Evolutionary conservation across 306 rosid genomes (phyloP).

Genomic region (Vigna mungo): DNA sequence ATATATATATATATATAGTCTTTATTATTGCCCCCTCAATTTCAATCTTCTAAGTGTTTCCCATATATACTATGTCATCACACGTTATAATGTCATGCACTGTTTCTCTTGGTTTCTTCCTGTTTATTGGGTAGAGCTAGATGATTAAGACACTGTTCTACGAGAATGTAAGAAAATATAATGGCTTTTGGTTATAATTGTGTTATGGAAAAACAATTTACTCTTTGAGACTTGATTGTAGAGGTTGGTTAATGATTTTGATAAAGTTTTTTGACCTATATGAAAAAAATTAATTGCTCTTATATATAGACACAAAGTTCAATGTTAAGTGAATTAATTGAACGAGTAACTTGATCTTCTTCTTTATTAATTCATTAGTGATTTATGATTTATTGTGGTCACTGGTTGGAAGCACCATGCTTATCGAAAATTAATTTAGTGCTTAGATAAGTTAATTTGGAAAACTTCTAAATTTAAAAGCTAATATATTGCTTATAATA

Average conservation of each 20-base stretch:
- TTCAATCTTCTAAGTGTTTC: constrained; percentile 41
- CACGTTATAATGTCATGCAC: neutral
- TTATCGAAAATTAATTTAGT: neutral
- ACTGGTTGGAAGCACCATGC: neutral
- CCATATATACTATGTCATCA: neutral
- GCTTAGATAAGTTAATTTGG: neutral
- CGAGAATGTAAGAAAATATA: neutral
- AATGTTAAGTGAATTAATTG: constrained; percentile 8
- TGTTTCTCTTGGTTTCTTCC: neutral
- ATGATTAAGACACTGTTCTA: neutral
- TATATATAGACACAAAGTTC: neutral
- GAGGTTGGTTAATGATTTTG: neutral
- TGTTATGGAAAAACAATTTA: neutral
- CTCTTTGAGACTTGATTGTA: neutral
- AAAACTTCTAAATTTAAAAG: neutral
- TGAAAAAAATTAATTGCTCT: neutral
- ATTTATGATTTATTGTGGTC: neutral
- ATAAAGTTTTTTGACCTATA: neutral
- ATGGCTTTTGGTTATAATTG: neutral
- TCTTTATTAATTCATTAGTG: neutral
- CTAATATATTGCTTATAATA: neutral
- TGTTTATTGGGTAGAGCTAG: neutral
- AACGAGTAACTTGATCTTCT: neutral
- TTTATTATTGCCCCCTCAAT: neutral
- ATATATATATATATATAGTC: neutral